These are phyloP conservation scores for Spathaspora boniae DNA, from an alignment of 805 yeast species.

Conservation along the genomic window DNA sequence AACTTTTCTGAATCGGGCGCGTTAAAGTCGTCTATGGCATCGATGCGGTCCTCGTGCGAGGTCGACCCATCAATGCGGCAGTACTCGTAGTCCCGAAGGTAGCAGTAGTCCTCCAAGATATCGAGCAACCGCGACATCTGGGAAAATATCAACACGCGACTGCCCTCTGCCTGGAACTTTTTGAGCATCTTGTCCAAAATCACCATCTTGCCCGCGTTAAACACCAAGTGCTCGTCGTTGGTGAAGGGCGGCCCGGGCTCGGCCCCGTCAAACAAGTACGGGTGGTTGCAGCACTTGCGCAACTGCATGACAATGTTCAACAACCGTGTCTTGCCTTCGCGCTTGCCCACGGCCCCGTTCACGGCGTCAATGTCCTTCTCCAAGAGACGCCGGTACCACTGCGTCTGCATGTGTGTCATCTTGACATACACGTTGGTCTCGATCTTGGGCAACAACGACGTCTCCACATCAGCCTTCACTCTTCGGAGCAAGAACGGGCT, in stretches of 20 bases:
- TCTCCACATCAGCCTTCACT: conserved; percentile 91
- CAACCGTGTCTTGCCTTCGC: conserved; percentile 88
- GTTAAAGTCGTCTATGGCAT: conserved; percentile 90
- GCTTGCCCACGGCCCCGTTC: conserved; percentile 90
- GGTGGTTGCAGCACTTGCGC: conserved; percentile 95
- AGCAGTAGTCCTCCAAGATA: conserved; percentile 89
- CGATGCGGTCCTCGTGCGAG: conserved; percentile 86
- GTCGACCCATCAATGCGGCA: conserved; percentile 95
- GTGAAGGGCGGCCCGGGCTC: conserved; percentile 98
- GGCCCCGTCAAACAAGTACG: conserved; percentile 97
- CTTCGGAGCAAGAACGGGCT: conserved; percentile 87
- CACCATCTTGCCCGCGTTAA: conserved; percentile 86
- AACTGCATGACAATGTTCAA: conserved; percentile 95
- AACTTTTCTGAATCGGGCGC: conserved; percentile 78
- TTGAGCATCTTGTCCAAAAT: conserved; percentile 79
- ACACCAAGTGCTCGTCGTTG: conserved; percentile 91
- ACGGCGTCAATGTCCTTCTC: conserved; percentile 96
- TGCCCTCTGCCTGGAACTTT: conserved; percentile 70
- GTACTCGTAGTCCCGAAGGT: conserved; percentile 75
- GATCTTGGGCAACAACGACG: conserved; percentile 82
- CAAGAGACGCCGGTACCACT: conserved; percentile 84
- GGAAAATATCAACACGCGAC: conserved; percentile 86
- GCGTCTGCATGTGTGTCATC: conserved; percentile 91
- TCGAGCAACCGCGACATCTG: conserved; percentile 92
- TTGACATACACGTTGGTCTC: conserved; percentile 89